These are phyloP conservation scores for Pythium phragmitis DNA, from an alignment of 352 stramenopile genomes.

Conservation along the genomic window DNA sequence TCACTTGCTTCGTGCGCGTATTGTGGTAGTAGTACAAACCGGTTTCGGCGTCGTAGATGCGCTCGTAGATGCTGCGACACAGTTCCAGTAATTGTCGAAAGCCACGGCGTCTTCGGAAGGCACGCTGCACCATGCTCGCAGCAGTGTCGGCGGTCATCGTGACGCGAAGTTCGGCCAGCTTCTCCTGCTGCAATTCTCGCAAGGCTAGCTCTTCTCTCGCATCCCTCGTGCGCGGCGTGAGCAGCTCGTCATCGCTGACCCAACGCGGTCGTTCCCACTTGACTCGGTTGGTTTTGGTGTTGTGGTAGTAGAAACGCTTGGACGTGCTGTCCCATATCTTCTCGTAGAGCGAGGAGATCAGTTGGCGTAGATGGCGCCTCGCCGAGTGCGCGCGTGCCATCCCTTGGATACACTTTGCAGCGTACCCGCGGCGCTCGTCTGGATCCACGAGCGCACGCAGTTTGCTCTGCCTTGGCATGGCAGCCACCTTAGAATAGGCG, in stretches of 20 bases:
- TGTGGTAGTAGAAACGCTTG: slow-evolving; percentile 77
- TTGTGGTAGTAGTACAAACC: slow-evolving; percentile 79
- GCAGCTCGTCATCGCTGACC: slow-evolving; percentile 62
- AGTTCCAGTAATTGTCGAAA: slow-evolving; percentile 46
- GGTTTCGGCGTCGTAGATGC: slow-evolving; percentile 59
- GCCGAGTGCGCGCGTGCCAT: slow-evolving; percentile 57
- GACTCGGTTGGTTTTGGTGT: slow-evolving; percentile 63
- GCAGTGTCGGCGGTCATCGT: slow-evolving; percentile 39
- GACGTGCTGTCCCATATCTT: slow-evolving; percentile 68
- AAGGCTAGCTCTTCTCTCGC: slow-evolving; percentile 14
- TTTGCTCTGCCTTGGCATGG: slow-evolving; percentile 11
- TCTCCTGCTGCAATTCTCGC: neutral
- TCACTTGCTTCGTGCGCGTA: slow-evolving; percentile 62
- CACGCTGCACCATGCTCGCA: slow-evolving; percentile 54
- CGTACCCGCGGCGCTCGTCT: slow-evolving; percentile 6
- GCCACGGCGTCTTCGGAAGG: slow-evolving; percentile 43
- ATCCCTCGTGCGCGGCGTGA: slow-evolving; percentile 48
- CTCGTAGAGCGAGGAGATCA: slow-evolving; percentile 76
- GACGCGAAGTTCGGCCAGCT: neutral
- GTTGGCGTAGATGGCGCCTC: slow-evolving; percentile 43
- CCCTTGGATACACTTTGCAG: slow-evolving; percentile 45
- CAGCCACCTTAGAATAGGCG: neutral
- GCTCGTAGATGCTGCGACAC: slow-evolving; percentile 58
- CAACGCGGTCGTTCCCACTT: slow-evolving; percentile 69
- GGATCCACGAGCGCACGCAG: neutral